Evolutionary conservation across 352 stramenopile species (phyloP).

Genomic region (Globisporangium nunn): DNA sequence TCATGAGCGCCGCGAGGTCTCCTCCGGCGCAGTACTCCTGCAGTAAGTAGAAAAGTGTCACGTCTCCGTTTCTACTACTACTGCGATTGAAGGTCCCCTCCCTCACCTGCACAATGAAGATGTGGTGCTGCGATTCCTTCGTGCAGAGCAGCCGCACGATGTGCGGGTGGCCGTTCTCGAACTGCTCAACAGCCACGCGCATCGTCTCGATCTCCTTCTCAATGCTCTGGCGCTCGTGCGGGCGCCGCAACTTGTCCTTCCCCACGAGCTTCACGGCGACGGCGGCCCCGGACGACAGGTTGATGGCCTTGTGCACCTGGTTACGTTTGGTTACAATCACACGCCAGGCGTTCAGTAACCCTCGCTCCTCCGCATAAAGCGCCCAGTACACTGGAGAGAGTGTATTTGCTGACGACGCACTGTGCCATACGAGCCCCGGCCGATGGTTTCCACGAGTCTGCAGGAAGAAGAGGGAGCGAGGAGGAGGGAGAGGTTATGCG

Average conservation of each 20-base stretch:
- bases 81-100: no score
- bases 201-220: conserved; percentile 86
- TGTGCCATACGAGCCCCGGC: conserved; percentile 74
- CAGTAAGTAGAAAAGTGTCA: background rate
- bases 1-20: conserved; percentile 70
- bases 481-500: no score
- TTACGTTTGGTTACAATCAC: no score
- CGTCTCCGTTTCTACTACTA: no score
- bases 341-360: no score
- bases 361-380: no score
- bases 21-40: conserved; percentile 77
- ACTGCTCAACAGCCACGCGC: conserved; percentile 78
- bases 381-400: background rate
- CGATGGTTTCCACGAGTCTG: conserved; percentile 76
- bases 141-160: conserved; percentile 77
- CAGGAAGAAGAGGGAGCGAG: background rate
- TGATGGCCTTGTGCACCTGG: conserved; percentile 81
- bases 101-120: conserved; percentile 75
- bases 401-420: conserved; percentile 24
- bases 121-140: conserved; percentile 75
- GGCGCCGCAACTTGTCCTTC: conserved; percentile 66
- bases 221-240: conserved; percentile 71
- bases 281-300: conserved; percentile 60
- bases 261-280: conserved; percentile 80
- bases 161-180: conserved; percentile 80